Evolutionary conservation across 495 filamentous ascomycete species (phyloP).

Genomic region (Peziza echinospora): DNA sequence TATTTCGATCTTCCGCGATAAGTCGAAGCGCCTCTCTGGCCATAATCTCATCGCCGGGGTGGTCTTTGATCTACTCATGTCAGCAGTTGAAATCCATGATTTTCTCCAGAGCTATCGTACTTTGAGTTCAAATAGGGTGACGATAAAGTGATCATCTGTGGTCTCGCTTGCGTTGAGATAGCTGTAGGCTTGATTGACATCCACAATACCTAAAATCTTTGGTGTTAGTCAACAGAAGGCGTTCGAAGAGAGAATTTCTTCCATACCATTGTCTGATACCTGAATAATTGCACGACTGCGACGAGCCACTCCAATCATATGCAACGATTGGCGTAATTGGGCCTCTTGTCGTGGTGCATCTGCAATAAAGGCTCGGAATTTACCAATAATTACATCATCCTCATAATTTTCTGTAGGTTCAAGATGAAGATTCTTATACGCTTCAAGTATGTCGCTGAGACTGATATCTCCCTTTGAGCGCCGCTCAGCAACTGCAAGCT

Average conservation of each 20-base stretch:
- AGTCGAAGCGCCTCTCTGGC: slow-evolving; percentile 15
- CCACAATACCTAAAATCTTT: not conserved
- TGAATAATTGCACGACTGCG: not conserved
- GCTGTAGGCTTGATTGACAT: slow-evolving; percentile 11
- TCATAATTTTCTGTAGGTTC: slow-evolving; percentile 2
- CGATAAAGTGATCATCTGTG: slow-evolving; percentile 12
- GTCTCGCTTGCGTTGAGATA: slow-evolving; percentile 8
- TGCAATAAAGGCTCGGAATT: slow-evolving; percentile 11
- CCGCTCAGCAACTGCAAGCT: slow-evolving; percentile 21
- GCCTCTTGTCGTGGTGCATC: slow-evolving; percentile 14
- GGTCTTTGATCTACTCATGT: slow-evolving; percentile 11
- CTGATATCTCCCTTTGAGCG: slow-evolving; percentile 17
- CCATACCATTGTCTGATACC: too few relatives aligned
- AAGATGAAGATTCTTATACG: slow-evolving; percentile 10
- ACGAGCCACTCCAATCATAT: not conserved
- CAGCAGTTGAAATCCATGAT: too few relatives aligned
- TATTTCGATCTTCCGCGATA: slow-evolving; percentile 15
- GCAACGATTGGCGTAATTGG: slow-evolving; percentile 6
- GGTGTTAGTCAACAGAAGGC: too few relatives aligned
- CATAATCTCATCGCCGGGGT: slow-evolving; percentile 13
- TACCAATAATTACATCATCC: slow-evolving; percentile 16
- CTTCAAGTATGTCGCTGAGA: slow-evolving; percentile 5
- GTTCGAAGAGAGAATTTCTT: too few relatives aligned
- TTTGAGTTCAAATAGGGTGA: slow-evolving; percentile 15
- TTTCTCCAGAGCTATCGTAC: slow-evolving; percentile 5